A percentile compares a stretch with the other conserved stretches of the same genome.
Evolutionary conservation across 352 stramenopile species (phyloP).

Genomic region (Globisporangium canariense): DNA sequence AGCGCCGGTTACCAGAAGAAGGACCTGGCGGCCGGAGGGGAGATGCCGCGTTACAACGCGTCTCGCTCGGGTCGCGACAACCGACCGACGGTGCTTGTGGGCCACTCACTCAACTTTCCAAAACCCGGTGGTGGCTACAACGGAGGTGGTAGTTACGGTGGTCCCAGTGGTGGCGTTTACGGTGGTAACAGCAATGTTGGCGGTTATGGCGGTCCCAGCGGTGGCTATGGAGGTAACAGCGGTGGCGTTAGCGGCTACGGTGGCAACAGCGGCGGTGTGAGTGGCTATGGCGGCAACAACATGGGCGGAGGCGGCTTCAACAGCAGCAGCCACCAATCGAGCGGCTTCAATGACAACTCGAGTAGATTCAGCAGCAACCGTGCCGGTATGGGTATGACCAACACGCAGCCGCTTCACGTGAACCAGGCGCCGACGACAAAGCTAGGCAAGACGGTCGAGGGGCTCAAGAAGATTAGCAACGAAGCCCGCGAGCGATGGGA

Average conservation of each 20-base stretch:
- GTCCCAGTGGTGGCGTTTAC: constrained; percentile 7
- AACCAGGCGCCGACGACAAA: constrained; percentile 39
- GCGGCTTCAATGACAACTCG: constrained; percentile 50
- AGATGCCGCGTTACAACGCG: constrained; percentile 48
- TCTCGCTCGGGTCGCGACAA: constrained; percentile 62
- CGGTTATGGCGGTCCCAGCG: constrained; percentile 18
- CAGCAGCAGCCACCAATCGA: constrained; percentile 18
- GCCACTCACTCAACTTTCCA: constrained; percentile 71
- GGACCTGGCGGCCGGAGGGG: constrained; percentile 25
- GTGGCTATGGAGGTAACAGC: constrained; percentile 8
- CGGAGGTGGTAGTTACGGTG: constrained; percentile 32
- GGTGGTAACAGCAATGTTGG: constrained; percentile 9
- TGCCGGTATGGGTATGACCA: constrained; percentile 43
- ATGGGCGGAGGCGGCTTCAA: constrained; percentile 18
- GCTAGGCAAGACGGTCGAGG: constrained; percentile 72
- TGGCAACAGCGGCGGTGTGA: constrained; percentile 19
- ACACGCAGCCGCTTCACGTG: constrained; percentile 39
- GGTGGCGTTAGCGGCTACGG: constrained; percentile 16
- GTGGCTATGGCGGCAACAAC: constrained; percentile 6
- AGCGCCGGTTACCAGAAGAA: constrained; percentile 81
- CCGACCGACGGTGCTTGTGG: constrained; percentile 78
- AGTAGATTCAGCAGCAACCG: constrained; percentile 56
- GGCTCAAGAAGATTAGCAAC: constrained; percentile 79
- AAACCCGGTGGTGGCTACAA: constrained; percentile 44
- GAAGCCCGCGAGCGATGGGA: constrained; percentile 83